A percentile compares a stretch with the other conserved stretches of the same genome.
phyloP scores from a whole-genome alignment of 2,329 filamentous ascomycete species.

The Ceratocystis alfenasii region DNA sequence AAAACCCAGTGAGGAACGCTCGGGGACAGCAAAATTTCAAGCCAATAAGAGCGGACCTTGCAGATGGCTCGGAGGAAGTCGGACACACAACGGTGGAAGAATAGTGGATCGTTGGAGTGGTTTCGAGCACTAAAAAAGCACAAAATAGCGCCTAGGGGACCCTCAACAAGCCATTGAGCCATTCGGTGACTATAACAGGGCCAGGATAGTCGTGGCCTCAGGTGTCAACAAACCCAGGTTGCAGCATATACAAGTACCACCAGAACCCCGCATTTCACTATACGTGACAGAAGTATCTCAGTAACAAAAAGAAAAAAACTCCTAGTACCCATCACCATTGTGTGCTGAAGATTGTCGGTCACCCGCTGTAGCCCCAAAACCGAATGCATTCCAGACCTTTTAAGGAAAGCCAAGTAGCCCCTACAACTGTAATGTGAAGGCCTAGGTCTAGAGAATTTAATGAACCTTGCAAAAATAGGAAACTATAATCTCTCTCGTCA shows the following conservation, averaged over 20 bases:
- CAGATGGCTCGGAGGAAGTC: slow-evolving; percentile 23
- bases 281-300: slow-evolving; percentile 17
- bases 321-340: slow-evolving; percentile 11
- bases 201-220: slow-evolving; percentile 21
- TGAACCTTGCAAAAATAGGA: too few species aligned
- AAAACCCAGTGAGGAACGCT: slow-evolving; percentile 23
- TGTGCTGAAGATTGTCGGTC: slow-evolving; percentile 4
- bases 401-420: background rate
- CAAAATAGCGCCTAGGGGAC: slow-evolving; percentile 15
- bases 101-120: slow-evolving; percentile 22
- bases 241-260: slow-evolving; percentile 20
- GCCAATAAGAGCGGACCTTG: slow-evolving; percentile 22
- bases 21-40: slow-evolving; percentile 23
- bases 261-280: slow-evolving; percentile 21
- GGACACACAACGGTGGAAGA: slow-evolving; percentile 22
- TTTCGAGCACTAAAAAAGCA: slow-evolving; percentile 17
- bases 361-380: background rate
- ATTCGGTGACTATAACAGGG: background rate
- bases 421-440: too few species aligned
- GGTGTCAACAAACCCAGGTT: slow-evolving; percentile 18
- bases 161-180: background rate
- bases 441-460: too few species aligned
- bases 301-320: slow-evolving; percentile 14
- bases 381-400: background rate
- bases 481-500: too few species aligned